Conservation (phyloP, 31 red algal species). For the Pterothamnion heteromorphum region DNA sequence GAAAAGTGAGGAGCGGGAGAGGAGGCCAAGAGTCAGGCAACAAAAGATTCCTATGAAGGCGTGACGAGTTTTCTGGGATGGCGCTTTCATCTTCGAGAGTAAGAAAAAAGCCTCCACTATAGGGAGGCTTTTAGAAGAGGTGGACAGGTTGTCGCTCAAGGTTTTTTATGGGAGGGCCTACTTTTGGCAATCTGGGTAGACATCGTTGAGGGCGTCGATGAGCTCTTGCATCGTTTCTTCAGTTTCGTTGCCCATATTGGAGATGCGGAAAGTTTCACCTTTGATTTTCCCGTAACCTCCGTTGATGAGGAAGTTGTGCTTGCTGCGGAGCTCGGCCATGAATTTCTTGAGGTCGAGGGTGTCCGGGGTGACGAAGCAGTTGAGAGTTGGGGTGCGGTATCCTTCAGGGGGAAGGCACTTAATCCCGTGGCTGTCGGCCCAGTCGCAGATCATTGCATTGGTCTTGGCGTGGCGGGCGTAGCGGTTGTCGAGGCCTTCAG, state of each 20-base stretch:
- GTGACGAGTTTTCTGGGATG: too few species aligned
- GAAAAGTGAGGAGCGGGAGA: too few species aligned
- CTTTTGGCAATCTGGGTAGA: not conserved
- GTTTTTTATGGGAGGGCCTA: too few species aligned
- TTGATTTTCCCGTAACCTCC: not conserved
- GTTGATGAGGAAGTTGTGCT: not conserved
- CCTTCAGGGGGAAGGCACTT: not conserved
- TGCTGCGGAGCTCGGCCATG: not conserved
- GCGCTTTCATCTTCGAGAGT: too few species aligned
- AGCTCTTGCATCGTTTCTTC: not conserved
- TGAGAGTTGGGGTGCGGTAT: not conserved
- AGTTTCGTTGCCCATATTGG: not conserved
- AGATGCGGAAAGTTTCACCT: not conserved
- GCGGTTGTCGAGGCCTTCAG: conserved; percentile 71
- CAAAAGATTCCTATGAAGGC: too few species aligned
- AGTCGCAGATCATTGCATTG: not conserved
- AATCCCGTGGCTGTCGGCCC: not conserved
- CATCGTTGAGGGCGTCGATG: not conserved
- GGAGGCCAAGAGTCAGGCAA: too few species aligned
- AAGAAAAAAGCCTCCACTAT: too few species aligned
- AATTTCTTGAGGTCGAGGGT: not conserved
- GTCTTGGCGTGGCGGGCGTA: conserved; percentile 65
- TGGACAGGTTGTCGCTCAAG: too few species aligned
- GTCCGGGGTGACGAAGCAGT: not conserved
- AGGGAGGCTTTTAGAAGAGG: too few species aligned